These are phyloP conservation scores for Agaricus blazei DNA, from an alignment of 768 basidiomycete species.

Conservation along the genomic window DNA sequence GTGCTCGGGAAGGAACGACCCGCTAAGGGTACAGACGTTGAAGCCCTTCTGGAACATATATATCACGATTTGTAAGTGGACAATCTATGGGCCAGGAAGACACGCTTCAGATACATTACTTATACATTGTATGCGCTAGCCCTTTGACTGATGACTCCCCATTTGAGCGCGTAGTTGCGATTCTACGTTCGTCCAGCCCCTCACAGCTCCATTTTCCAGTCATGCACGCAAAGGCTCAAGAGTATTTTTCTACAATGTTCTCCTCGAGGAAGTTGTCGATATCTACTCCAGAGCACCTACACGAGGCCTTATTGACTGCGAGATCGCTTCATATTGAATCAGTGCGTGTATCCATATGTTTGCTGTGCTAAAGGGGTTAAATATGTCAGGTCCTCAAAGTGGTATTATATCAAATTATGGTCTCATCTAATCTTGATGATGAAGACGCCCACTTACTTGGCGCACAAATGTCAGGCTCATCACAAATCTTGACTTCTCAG, in stretches of 20 bases:
- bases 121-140: conserved; percentile 23
- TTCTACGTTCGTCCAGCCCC: conserved; percentile 55
- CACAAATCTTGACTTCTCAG: conserved; percentile 3
- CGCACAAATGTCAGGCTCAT: conserved; percentile 7
- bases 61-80: conserved; percentile 63
- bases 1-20: conserved; percentile 27
- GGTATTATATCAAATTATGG: conserved; percentile 60
- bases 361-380: conserved; percentile 3
- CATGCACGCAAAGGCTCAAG: conserved; percentile 41
- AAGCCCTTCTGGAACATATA: conserved; percentile 53
- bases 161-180: conserved; percentile 43
- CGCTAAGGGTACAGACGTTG: conserved; percentile 43
- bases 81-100: not conserved
- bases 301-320: conserved; percentile 52
- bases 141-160: conserved; percentile 38
- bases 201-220: conserved; percentile 51
- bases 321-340: conserved; percentile 38
- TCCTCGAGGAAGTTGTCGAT: conserved; percentile 38
- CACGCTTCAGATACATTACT: conserved; percentile 3
- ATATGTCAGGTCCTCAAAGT: conserved; percentile 50
- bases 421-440: conserved; percentile 47
- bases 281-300: conserved; percentile 25
- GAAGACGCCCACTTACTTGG: conserved; percentile 11
- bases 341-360: conserved; percentile 31
- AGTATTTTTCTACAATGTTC: conserved; percentile 40